Base-by-base conservation (phyloP, 495 filamentous ascomycete genomes). In the Usnea hakonensis region DNA sequence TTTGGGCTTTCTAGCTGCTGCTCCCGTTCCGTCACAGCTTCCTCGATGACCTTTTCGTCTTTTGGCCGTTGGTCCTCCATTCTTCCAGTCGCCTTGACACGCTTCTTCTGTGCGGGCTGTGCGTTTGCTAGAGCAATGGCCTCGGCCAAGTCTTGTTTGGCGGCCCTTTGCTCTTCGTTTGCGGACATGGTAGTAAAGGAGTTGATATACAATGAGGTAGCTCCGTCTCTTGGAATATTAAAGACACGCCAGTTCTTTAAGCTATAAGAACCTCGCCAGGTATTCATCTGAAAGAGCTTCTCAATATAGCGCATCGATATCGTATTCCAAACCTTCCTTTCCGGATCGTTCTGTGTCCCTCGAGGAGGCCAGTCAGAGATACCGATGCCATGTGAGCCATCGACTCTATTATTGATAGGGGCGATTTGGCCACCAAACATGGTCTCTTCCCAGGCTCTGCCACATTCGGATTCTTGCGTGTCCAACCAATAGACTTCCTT, bases 241-340 rank as follows among this genome's bases (percentile, higher is more conserved):
- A 67, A 70, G 9, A 38, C 30, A 21, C 61, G 35, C 23, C 48
- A 52, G 26, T 64, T 16, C 11, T 65, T 57, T 16, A 70, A 56
- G 32, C 52, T 52, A 58, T 50, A 64, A 17, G 35, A 35, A 32
- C 53, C 40, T 41, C 61, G 44, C 68, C 68, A 70, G 0, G 68
- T 70, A 1, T 46, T 53, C 52, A 53, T 70, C 35, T 68, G 68
- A 16, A 65, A 65, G 6, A 70, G 48, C 1, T 57, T 40, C 38
- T 70, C 62, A 14, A 70, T 65, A 30, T 65, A 70, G 2, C 46
- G 28, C 68, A 68, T 70, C 1, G 65, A 64, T 41, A 70, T 28
- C 7, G 65, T 65, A 30, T 56, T 61, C 60, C 65, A 70, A 3
- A 61, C 60, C n/a, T 46, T 61, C 48, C 64, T 55, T 26, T 67